A percentile compares a stretch with the other conserved stretches of the same genome.
Evolutionary conservation across 164 flowering plant genomes (phyloP).

Genomic region (Paratinospora sagittata): DNA sequence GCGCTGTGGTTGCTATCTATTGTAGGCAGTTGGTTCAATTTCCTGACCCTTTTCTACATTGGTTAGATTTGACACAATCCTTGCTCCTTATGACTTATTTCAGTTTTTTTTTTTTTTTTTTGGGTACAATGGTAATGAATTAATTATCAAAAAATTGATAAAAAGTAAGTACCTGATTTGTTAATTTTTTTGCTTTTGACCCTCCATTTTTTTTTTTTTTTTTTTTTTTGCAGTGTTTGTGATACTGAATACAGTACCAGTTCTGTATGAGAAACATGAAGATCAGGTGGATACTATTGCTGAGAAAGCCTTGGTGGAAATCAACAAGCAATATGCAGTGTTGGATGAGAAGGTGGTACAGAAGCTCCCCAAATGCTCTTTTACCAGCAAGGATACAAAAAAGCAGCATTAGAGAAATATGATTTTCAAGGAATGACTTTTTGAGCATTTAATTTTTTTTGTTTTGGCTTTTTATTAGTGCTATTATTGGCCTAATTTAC

Average conservation of each 20-base stretch:
- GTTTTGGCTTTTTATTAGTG: too few relatives aligned
- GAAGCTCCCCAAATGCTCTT: slow-evolving; percentile 47
- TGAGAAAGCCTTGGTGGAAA: slow-evolving; percentile 60
- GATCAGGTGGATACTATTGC: slow-evolving; percentile 60
- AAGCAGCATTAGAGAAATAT: slow-evolving; percentile 5
- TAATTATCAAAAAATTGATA: too few relatives aligned
- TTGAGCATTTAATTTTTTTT: too few relatives aligned
- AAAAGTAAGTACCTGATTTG: too few relatives aligned
- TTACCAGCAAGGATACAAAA: slow-evolving; percentile 24
- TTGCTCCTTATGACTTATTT: neutral
- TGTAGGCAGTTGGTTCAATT: slow-evolving; percentile 44
- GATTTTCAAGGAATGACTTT: too few relatives aligned
- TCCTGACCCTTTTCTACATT: slow-evolving; percentile 40
- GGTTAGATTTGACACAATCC: slow-evolving; percentile 20
- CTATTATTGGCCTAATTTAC: too few relatives aligned
- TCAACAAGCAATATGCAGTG: slow-evolving; percentile 72
- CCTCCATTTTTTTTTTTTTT: neutral
- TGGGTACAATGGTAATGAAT: neutral
- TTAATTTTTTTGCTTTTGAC: too few relatives aligned
- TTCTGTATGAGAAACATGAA: slow-evolving; percentile 75
- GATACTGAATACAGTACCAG: slow-evolving; percentile 62
- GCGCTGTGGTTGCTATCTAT: slow-evolving; percentile 41
- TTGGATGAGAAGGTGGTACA: slow-evolving; percentile 60
- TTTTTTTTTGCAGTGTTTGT: slow-evolving; percentile 43
- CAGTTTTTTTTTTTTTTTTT: neutral